Percentiles rank a stretch among this genome's conserved stretches.
These are phyloP conservation scores for Boletus pseudopeckii DNA, from an alignment of 768 basidiomycete species.

Conservation along the genomic window DNA sequence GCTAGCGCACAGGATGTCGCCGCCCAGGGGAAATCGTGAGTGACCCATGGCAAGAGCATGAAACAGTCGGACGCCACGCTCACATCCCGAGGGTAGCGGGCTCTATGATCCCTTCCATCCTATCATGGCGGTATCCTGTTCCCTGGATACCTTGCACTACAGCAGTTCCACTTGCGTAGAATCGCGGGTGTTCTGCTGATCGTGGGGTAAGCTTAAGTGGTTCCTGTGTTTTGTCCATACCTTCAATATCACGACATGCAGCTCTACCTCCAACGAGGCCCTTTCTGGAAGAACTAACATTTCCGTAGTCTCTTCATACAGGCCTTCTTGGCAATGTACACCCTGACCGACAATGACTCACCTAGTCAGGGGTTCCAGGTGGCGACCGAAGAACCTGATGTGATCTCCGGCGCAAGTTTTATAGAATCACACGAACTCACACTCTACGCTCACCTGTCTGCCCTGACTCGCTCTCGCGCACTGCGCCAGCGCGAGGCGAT, in stretches of 20 bases:
- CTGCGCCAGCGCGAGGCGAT: conserved; percentile 42
- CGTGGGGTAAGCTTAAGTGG: conserved; percentile 43
- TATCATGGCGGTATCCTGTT: conserved; percentile 51
- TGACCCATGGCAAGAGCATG: neutral
- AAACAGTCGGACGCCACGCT: neutral
- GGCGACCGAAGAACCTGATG: conserved; percentile 46
- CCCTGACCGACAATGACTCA: conserved; percentile 41
- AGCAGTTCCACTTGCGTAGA: conserved; percentile 41
- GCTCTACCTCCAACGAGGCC: conserved; percentile 61
- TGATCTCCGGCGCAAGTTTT: conserved; percentile 52
- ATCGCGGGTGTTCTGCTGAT: conserved; percentile 54
- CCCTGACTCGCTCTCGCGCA: neutral
- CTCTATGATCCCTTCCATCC: conserved; percentile 50
- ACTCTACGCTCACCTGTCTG: neutral
- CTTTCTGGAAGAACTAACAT: conserved; percentile 39
- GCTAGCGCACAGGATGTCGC: conserved; percentile 54
- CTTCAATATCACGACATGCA: conserved; percentile 12
- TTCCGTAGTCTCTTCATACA: conserved; percentile 37
- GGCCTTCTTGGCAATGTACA: conserved; percentile 42
- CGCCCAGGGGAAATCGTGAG: conserved; percentile 40
- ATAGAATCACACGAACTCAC: neutral
- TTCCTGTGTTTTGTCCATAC: neutral
- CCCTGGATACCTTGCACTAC: conserved; percentile 46
- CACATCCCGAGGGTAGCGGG: conserved; percentile 28
- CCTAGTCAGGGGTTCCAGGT: conserved; percentile 41